Base-by-base conservation (phyloP, 1,284 basidiomycete species). In the Coriolopsis trogii region DNA sequence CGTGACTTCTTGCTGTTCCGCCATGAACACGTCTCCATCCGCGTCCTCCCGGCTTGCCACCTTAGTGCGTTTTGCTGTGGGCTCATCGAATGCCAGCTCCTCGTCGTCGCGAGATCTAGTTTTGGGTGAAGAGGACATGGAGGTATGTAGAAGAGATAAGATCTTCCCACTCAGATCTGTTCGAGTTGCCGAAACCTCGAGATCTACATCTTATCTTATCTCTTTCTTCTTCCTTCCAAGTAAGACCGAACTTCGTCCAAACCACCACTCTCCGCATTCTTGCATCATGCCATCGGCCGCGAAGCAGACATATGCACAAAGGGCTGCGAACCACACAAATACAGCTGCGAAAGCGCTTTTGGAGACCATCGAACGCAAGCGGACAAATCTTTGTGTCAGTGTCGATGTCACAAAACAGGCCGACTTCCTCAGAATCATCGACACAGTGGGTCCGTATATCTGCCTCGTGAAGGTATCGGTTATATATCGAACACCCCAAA, bases 401-500 rank as follows among this genome's bases (percentile, higher is more conserved):
- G 93, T 99, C 24, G 97, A 99, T 74, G 94, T 99, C 31, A 93
- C 91, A 6, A 88, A 80, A 56, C 82, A 87, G 56, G 78, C 77
- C 16, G 89, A 94, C 63, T 87, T 98, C 62, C 78, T 99, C 46
- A 79, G 83, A 46, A 89, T 99, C 61, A 87, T 97, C 61, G 88
- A 95, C 59, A 81, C 84, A 20, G 95, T 98, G 53, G 96, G 92
- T 2, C 89, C 90, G 6, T 87, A 87, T 63, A 86, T 93, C 60
- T 98, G 94, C 78, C 84, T 98, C 56, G 85, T 99, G 77, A 99
- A 99, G 87, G 95, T 85, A 79, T 59, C n/a, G 73, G n/a, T 21
- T n/a, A 34, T 10, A 23, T 8, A 25, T 10, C 6, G 4, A 4
- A 43, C 12, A 24, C 20, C 4, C 3, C 1, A 23, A 3, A n/a